These are phyloP conservation scores for Melampsora medusae DNA, from an alignment of 1,284 basidiomycete genomes.

Conservation along the genomic window DNA sequence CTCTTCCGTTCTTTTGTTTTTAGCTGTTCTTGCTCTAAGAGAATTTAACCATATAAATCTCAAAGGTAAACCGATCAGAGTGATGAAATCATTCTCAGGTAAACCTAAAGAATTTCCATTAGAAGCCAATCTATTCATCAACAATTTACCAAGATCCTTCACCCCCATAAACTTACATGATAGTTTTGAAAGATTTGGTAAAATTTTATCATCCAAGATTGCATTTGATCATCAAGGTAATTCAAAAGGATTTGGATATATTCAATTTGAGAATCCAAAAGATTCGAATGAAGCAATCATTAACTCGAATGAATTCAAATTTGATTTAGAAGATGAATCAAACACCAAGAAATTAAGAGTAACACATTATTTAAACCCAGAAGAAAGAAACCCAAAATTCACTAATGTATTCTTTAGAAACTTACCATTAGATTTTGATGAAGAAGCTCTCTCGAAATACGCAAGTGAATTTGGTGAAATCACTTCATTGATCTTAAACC, in stretches of 20 bases:
- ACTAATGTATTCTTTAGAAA: conserved; percentile 29
- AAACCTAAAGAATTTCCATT: not conserved
- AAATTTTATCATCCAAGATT: conserved; percentile 15
- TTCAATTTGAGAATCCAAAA: conserved; percentile 67
- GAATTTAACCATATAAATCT: conserved; percentile 11
- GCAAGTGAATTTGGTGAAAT: conserved; percentile 16
- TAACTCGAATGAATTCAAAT: conserved; percentile 58
- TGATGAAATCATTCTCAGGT: conserved; percentile 14
- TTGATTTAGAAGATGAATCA: conserved; percentile 19
- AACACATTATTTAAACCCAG: not conserved
- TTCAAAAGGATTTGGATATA: conserved; percentile 54
- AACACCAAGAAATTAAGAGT: conserved; percentile 3
- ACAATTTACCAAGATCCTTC: conserved; percentile 1
- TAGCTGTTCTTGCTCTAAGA: conserved; percentile 5
- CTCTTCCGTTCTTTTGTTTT: not conserved
- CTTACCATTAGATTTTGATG: conserved; percentile 2
- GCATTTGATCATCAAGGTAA: conserved; percentile 3
- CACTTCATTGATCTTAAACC: not conserved
- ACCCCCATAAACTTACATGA: conserved; percentile 1
- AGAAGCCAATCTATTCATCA: conserved; percentile 21
- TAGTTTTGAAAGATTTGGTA: conserved; percentile 22
- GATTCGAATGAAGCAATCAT: conserved; percentile 63
- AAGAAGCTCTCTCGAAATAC: conserved; percentile 1
- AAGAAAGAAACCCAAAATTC: not conserved
- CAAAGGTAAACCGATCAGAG: conserved; percentile 7